A percentile compares a stretch with the other conserved stretches of the same genome.
Conservation (phyloP, 2,329 filamentous ascomycete species). For the Penicillium griseofulvum region DNA sequence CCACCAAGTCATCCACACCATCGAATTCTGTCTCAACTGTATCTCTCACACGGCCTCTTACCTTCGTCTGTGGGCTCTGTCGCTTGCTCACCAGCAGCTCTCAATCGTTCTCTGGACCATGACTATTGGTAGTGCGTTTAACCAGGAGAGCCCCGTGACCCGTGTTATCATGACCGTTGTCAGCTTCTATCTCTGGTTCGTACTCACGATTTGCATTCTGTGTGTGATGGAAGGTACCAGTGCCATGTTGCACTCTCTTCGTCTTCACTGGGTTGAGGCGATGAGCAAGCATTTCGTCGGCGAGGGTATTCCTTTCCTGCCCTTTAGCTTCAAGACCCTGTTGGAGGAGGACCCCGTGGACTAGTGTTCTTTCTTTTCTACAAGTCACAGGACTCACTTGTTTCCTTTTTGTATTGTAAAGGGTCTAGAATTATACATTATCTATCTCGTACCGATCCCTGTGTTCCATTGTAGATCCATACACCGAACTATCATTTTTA, state of each 20-base stretch:
- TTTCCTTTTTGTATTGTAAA: conserved; percentile 9
- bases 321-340: conserved; percentile 81
- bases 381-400: not conserved
- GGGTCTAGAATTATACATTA: conserved; percentile 10
- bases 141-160: conserved; percentile 57
- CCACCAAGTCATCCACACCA: conserved; percentile 97
- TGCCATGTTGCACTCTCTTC: conserved; percentile 88
- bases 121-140: conserved; percentile 79
- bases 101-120: conserved; percentile 95
- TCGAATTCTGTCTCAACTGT: conserved; percentile 98
- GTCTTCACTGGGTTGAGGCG: conserved; percentile 94
- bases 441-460: not conserved
- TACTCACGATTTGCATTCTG: conserved; percentile 73
- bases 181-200: conserved; percentile 87
- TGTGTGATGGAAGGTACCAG: conserved; percentile 96
- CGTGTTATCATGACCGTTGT: conserved; percentile 79
- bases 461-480: not conserved
- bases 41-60: conserved; percentile 99
- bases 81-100: conserved; percentile 95
- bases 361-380: conserved; percentile 22
- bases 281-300: conserved; percentile 98
- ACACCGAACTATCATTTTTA: not conserved
- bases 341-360: conserved; percentile 72
- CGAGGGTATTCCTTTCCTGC: conserved; percentile 79
- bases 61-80: conserved; percentile 95